Base-by-base conservation (phyloP, 495 filamentous ascomycete species). In the Talaromyces stipitatus region DNA sequence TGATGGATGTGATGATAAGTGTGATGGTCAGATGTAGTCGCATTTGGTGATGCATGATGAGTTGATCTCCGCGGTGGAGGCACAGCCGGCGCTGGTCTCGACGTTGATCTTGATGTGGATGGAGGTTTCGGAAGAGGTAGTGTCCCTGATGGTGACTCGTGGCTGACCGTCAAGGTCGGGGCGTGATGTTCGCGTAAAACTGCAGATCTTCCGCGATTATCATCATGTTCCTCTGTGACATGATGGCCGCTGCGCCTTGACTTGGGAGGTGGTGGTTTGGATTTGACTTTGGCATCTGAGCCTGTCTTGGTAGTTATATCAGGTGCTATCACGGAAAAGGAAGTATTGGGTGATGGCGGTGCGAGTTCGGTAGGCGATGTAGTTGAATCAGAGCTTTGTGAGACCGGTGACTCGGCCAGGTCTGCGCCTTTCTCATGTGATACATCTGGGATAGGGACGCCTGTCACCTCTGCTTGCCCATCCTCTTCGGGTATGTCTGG, bases 221-320 rank as follows among this genome's bases (percentile, higher is more conserved):
- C 55, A 29, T 52, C 16, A 32, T 41, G 27, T 32, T 54, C 56
- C 27, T 48, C 59, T 41, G 29, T 11, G 2, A 16, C 47, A 12
- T 16, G 66, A 58, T 69, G 62, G 11, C 73, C 73, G 14, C 71
- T 72, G 38, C 75, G 72, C 10, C 75, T 65, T 50, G 75, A 55
- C 50, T 76, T 78, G 1, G 75, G 75, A 10, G 41, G 48, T 14
- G 53, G 45, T 24, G 59, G 59, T 46, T 47, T 52, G 24, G 46
- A 27, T 45, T 61, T 61, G 24, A 38, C 41, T 32, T 23, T 38
- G 16, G 23, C 38, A 14, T 47, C n/a, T 28, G 20, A 6, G 18
- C 22, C 32, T 2, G 43, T 22, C 4, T 58, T 48, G 9, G 33
- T 9, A 23, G 33, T 28, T 3, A 28, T 12, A 20, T 16, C 38